phyloP scores from a whole-genome alignment of 306 rosid species.

The Fragaria nilgerrensis region DNA sequence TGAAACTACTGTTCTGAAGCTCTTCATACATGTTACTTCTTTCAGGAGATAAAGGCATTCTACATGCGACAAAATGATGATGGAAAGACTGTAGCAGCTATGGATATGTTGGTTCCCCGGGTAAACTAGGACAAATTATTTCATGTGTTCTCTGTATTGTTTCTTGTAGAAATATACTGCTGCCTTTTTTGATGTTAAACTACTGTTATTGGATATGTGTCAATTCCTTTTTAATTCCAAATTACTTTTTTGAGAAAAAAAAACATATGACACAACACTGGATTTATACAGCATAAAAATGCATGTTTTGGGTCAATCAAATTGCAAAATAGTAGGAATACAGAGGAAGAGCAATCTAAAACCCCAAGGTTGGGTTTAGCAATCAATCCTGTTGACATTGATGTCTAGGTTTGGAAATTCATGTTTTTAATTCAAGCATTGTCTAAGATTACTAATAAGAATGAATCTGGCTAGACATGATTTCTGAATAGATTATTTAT shows the following conservation, averaged over 20 bases:
- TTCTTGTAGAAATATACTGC: background rate
- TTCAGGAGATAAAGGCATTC: conserved; percentile 94
- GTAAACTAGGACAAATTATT: conserved; percentile 38
- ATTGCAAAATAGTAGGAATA: background rate
- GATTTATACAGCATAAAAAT: background rate
- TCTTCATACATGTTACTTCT: conserved; percentile 26
- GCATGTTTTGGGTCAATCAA: background rate
- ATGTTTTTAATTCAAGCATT: background rate
- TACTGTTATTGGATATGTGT: background rate
- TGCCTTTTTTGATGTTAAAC: background rate
- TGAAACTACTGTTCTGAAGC: conserved; percentile 15
- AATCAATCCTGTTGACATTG: background rate
- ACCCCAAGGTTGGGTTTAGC: conserved; percentile 5
- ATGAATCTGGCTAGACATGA: background rate
- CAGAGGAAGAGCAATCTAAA: background rate
- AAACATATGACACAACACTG: background rate
- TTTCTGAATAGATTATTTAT: too few species aligned
- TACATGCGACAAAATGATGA: conserved; percentile 97
- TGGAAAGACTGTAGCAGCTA: conserved; percentile 92
- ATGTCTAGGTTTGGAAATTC: background rate
- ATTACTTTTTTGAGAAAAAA: background rate
- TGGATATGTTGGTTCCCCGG: conserved; percentile 97
- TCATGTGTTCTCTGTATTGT: background rate
- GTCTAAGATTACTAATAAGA: background rate
- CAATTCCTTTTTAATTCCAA: background rate